phyloP scores from a whole-genome alignment of 495 filamentous ascomycete genomes.

The Aspergillus diversus region DNA sequence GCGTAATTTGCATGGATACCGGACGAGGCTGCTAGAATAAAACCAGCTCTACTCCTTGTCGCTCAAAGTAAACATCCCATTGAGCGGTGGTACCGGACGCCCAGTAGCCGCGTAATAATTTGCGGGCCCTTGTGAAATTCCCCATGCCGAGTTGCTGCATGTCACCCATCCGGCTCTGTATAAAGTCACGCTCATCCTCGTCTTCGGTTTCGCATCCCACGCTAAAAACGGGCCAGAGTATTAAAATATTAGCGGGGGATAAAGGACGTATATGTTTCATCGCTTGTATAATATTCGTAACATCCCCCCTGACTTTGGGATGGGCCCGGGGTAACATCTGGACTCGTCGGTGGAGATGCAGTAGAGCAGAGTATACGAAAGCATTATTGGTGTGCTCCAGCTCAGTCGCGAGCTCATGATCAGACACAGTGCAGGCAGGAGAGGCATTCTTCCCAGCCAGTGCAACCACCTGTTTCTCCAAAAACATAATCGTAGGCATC shows the following conservation, averaged over 20 bases:
- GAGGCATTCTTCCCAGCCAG: conserved; percentile 22
- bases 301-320: conserved; percentile 28
- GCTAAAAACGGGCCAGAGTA: conserved; percentile 42
- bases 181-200: conserved; percentile 21
- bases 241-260: conserved; percentile 36
- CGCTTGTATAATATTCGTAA: conserved; percentile 28
- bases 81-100: conserved; percentile 21
- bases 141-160: conserved; percentile 40
- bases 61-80: conserved; percentile 34
- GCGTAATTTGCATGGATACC: too few relatives aligned
- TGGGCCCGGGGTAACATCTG: conserved; percentile 27
- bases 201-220: conserved; percentile 38
- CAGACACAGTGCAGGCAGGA: background rate
- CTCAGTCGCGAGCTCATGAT: conserved; percentile 22
- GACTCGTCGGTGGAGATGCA: conserved; percentile 38
- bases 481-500: background rate
- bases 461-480: conserved; percentile 20
- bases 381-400: conserved; percentile 33
- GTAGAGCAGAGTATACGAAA: conserved; percentile 36
- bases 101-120: conserved; percentile 30
- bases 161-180: conserved; percentile 33
- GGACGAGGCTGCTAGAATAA: too few relatives aligned
- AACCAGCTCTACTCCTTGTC: conserved; percentile 31
- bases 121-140: conserved; percentile 38
- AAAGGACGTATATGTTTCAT: conserved; percentile 25